Evolutionary conservation across 2,329 filamentous ascomycete genomes (phyloP), one percentile per base, ranked within the genome.

Genomic region (Tolypocladium amazonense): DNA sequence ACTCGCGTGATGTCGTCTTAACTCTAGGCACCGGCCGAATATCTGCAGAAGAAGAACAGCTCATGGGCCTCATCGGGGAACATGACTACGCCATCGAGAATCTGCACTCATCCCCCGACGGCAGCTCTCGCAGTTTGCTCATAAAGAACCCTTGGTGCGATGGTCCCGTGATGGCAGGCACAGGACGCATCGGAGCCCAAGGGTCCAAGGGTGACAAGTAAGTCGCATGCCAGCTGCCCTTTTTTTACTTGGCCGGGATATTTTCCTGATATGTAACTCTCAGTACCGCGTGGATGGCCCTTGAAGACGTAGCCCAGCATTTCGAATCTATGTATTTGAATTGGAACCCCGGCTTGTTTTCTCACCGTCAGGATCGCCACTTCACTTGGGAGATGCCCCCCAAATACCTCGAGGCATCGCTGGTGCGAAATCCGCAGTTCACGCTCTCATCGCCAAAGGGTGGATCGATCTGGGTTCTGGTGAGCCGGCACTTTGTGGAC

Each of bases 311-410:
- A 4, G 83, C 90, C 41, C 92, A 96, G 68, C 87, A 96, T 69
- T 99, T 97, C 64, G 92, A 97, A 71, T 96, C 92, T 23, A 84
- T 99, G 65, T 99, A 97, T 72, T 79, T 99, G 59, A 99, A 97
- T 74, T 99, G 94, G 94, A 97, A 96, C 65, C 92, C 94, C 0
- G 81, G 83, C 0, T 78, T 96, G 0, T 99, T 99, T 73, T 78
- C 78, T 1, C 77, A 89, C 69, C 86, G 92, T 11, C 88, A 96
- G 71, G 92, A 99, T 67, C 85, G 92, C 59, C 94, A 99, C 73
- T 96, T 97, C 69, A 80, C 81, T 2, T 99, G 94, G 94, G 81
- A 87, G 2, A 75, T 85, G 41, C 79, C 83, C 12, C 75, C 80
- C 25, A 71, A 70, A 37, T 78, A 75, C 47, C 75, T 81, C 64